Base-by-base conservation (phyloP, 225 moss, liverwort and hornwort genomes). In the Rhytidiadelphus loreus region DNA sequence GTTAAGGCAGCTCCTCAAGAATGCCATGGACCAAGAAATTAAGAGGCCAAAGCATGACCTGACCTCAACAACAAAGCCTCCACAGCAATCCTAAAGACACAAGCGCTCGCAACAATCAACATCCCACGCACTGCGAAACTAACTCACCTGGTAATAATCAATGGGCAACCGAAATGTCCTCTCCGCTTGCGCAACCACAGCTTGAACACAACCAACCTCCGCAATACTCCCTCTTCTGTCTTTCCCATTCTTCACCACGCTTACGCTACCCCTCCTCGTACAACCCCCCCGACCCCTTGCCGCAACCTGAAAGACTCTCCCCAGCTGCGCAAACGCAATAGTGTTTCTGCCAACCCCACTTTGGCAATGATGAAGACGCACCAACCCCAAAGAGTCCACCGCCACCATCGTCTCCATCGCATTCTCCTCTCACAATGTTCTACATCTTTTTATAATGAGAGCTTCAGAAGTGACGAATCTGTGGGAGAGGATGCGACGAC, bases 131-230 rank as follows among this genome's bases (percentile, higher is more conserved):
- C 82, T 68, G 85, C 44, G 56, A 62, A 22, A 60, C 41, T 24
- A 73, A 35, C 93, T 65, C 20, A 98, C 98, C 95, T 98, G 97
- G 83, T 97, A 97, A 75, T 96, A 97, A 90, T 98, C 98, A 60
- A 98, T 94, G 30, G 97, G 98, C 62, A 98, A 91, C 44, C 95
- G 93, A 50, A 98, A 93, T 56, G 95, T 96, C 90, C 91, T 93
- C 94, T 97, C 71, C 82, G 88, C 90, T 92, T 89, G 94, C 56
- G 96, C 93, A 63, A 96, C 71, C 82, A 94, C 91, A 80, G 91
- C 91, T 55, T 50, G 90, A 59, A 90, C 91, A 79, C 81, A 62
- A 75, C n/a, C 56, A 62, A n/a, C 15, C 83, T 83, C 55, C 48
- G 8, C 35, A 35, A 13, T 46, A 28, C 68, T 41, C 33, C 52